These are phyloP conservation scores for Cladophialophora bantiana DNA, from an alignment of 2,329 filamentous ascomycete species.

Conservation along the genomic window DNA sequence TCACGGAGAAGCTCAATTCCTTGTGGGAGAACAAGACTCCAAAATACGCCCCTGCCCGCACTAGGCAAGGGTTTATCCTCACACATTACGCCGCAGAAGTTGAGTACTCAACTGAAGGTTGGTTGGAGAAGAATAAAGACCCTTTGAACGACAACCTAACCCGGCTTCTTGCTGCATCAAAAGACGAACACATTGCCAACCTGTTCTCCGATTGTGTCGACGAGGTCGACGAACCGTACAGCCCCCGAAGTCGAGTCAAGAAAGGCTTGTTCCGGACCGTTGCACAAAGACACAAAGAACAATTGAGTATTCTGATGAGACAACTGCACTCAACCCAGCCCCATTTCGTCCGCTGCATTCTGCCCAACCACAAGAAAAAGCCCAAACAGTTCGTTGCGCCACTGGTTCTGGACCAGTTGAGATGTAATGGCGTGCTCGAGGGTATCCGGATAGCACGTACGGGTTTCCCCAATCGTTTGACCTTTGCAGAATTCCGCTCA, in stretches of 20 bases:
- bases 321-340: conserved; percentile 96
- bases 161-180: conserved; percentile 80
- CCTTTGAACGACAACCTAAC: conserved; percentile 97
- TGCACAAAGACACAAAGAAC: conserved; percentile 96
- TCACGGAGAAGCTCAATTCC: conserved; percentile 96
- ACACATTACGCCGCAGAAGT: conserved; percentile 98
- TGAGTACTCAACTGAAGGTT: conserved; percentile 92
- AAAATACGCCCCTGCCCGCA: conserved; percentile 88
- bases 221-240: conserved; percentile 73
- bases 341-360: conserved; percentile 96
- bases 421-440: conserved; percentile 98
- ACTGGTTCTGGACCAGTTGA: conserved; percentile 94
- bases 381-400: conserved; percentile 91
- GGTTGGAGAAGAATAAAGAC: conserved; percentile 99
- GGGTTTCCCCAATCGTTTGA: conserved; percentile 91
- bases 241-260: conserved; percentile 82
- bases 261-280: conserved; percentile 97
- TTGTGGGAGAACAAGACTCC: conserved; percentile 95
- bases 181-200: conserved; percentile 79
- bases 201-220: conserved; percentile 91
- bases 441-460: conserved; percentile 96
- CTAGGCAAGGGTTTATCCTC: conserved; percentile 90
- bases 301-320: conserved; percentile 93
- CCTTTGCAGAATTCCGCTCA: conserved; percentile 92
- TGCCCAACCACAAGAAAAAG: conserved; percentile 97